Evolutionary conservation across 164 flowering plant genomes (phyloP).

Genomic region (Vitis riparia): DNA sequence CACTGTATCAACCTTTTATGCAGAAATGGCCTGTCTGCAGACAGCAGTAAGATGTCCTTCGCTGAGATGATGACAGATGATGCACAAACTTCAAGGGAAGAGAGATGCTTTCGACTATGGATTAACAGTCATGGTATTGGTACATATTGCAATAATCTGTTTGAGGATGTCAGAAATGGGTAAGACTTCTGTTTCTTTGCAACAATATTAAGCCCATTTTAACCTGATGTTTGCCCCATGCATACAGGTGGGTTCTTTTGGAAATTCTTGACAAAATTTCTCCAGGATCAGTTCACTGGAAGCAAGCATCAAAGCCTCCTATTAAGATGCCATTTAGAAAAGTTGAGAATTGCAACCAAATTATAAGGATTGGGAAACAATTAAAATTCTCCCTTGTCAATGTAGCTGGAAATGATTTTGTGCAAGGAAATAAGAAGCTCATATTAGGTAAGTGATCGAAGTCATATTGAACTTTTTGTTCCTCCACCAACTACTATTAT

Average conservation of each 20-base stretch:
- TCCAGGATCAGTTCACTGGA: slow-evolving; percentile 55
- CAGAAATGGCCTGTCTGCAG: slow-evolving; percentile 54
- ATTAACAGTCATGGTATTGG: slow-evolving; percentile 58
- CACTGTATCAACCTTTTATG: slow-evolving; percentile 7
- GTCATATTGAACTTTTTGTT: not conserved
- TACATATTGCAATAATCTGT: slow-evolving; percentile 43
- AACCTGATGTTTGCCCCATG: slow-evolving; percentile 7
- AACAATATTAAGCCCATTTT: not conserved
- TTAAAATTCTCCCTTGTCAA: slow-evolving; percentile 54
- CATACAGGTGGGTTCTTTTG: slow-evolving; percentile 53
- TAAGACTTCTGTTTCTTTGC: slow-evolving; percentile 10
- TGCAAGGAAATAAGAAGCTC: slow-evolving; percentile 64
- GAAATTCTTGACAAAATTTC: slow-evolving; percentile 53
- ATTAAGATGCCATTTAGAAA: slow-evolving; percentile 63
- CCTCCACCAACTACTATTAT: no score
- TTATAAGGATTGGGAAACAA: slow-evolving; percentile 45
- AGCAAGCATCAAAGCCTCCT: slow-evolving; percentile 55
- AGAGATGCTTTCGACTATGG: slow-evolving; percentile 61
- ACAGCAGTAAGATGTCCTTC: slow-evolving; percentile 32
- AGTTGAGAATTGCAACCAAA: slow-evolving; percentile 67
- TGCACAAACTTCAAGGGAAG: slow-evolving; percentile 56
- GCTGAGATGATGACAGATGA: slow-evolving; percentile 70
- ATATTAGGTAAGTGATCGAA: slow-evolving; percentile 34
- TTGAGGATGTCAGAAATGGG: slow-evolving; percentile 68
- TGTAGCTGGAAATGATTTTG: slow-evolving; percentile 63